Evolutionary conservation across 2,329 filamentous ascomycete species (phyloP).

Genomic region (Endocalyx cinctus): DNA sequence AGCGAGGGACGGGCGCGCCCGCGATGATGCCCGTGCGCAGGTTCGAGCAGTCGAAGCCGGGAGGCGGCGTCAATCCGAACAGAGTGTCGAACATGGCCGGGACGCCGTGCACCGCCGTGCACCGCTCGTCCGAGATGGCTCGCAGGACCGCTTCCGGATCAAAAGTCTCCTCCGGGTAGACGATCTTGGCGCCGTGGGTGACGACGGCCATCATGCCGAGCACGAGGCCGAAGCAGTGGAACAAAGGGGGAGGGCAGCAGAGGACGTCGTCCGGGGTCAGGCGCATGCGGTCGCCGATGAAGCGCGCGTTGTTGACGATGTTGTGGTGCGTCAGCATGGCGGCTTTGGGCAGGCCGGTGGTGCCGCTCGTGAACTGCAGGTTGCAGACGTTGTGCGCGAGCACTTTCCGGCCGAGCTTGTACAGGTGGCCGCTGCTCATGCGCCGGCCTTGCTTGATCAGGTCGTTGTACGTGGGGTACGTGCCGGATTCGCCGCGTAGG

Average conservation of each 20-base stretch:
- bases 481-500: conserved; percentile 48
- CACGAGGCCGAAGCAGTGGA: conserved; percentile 82
- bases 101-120: conserved; percentile 75
- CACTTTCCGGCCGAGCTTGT: conserved; percentile 49
- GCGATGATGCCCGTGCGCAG: conserved; percentile 76
- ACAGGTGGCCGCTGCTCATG: conserved; percentile 45
- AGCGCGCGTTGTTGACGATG: conserved; percentile 61
- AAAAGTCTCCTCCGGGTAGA: conserved; percentile 73
- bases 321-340: conserved; percentile 70
- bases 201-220: conserved; percentile 68
- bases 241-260: conserved; percentile 78
- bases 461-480: conserved; percentile 56
- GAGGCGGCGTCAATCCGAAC: conserved; percentile 38
- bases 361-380: conserved; percentile 72
- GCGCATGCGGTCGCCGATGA: conserved; percentile 70
- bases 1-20: conserved; percentile 69
- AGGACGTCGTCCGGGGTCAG: conserved; percentile 63
- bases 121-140: conserved; percentile 62
- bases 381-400: conserved; percentile 66
- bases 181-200: conserved; percentile 70
- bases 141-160: conserved; percentile 61
- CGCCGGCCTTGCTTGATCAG: conserved; percentile 49
- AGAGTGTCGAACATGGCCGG: conserved; percentile 79
- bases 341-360: conserved; percentile 68
- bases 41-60: conserved; percentile 41